phyloP scores from a whole-genome alignment of 306 rosid genomes.

The Myrica gale region DNA sequence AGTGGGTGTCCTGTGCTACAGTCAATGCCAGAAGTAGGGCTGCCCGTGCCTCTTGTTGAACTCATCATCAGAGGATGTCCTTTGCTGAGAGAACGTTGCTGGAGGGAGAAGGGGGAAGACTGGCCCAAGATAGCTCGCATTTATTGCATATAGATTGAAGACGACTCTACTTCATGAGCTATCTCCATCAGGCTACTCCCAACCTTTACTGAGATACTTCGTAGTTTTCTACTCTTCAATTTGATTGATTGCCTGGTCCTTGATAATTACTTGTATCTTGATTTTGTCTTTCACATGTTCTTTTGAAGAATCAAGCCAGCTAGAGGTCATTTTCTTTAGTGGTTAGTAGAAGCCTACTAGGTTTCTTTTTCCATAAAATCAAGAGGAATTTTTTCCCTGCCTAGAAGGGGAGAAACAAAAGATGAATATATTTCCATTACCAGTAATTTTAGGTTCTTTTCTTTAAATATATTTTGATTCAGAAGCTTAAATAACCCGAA shows the following conservation, averaged over 20 bases:
- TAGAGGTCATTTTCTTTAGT: not conserved
- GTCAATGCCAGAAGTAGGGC: slow-evolving; percentile 4
- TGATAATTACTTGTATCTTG: not conserved
- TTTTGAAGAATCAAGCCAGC: not conserved
- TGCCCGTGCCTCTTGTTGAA: not conserved
- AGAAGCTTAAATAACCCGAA: too few species aligned
- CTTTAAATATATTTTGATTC: too few species aligned
- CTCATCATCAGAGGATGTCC: slow-evolving; percentile 7
- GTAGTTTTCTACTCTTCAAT: not conserved
- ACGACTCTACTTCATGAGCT: not conserved
- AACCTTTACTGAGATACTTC: not conserved
- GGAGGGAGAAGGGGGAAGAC: slow-evolving; percentile 9
- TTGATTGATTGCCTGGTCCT: not conserved
- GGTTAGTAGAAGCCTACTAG: not conserved
- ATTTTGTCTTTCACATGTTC: not conserved
- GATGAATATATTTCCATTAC: too few species aligned
- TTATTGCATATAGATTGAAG: slow-evolving; percentile 6
- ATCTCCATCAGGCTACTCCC: not conserved
- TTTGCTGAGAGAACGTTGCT: not conserved
- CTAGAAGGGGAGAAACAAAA: too few species aligned
- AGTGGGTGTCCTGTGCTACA: not conserved
- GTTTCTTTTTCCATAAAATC: too few species aligned
- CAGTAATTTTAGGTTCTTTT: too few species aligned
- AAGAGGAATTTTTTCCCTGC: too few species aligned
- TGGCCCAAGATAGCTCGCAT: slow-evolving; percentile 10